phyloP scores from a whole-genome alignment of 2,329 filamentous ascomycete species.

The Ophiosphaerella herpotricha region DNA sequence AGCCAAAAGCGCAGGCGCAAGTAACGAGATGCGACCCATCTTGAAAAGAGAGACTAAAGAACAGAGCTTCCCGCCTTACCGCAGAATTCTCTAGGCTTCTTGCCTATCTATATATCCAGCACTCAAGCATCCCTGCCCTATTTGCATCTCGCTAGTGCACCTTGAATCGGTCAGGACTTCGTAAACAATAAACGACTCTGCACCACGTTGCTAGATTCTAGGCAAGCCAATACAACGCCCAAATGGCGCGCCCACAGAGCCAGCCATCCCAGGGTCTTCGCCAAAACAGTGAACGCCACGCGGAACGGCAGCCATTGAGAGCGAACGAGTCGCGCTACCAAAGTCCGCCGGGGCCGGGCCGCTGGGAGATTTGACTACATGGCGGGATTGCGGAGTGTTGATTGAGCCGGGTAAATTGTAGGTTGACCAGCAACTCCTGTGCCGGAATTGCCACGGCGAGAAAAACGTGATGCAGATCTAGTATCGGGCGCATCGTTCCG shows the following conservation, averaged over 20 bases:
- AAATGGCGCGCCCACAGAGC: background rate
- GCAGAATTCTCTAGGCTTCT: background rate
- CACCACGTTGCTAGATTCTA: slow-evolving; percentile 1
- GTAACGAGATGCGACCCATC: slow-evolving; percentile 29
- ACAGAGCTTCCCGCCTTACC: slow-evolving; percentile 1
- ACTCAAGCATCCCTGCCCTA: background rate
- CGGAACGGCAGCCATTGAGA: too few species aligned
- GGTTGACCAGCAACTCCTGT: too few species aligned
- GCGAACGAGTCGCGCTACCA: too few species aligned
- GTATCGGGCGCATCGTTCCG: too few species aligned
- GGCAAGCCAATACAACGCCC: slow-evolving; percentile 2
- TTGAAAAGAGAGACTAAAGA: slow-evolving; percentile 8
- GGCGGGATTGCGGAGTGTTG: too few species aligned
- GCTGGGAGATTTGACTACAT: too few species aligned
- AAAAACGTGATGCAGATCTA: too few species aligned
- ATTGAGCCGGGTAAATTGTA: too few species aligned
- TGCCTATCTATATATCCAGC: slow-evolving; percentile 9
- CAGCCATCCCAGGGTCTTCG: background rate
- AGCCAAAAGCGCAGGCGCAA: slow-evolving; percentile 27
- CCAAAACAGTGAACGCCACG: background rate
- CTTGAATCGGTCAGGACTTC: background rate
- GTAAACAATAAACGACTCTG: slow-evolving; percentile 7
- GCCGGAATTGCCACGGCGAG: too few species aligned
- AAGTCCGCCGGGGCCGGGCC: too few species aligned
- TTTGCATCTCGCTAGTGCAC: slow-evolving; percentile 3